phyloP scores from a whole-genome alignment of 2,329 filamentous ascomycete species.

The Mycosphaerelloides madeirae region DNA sequence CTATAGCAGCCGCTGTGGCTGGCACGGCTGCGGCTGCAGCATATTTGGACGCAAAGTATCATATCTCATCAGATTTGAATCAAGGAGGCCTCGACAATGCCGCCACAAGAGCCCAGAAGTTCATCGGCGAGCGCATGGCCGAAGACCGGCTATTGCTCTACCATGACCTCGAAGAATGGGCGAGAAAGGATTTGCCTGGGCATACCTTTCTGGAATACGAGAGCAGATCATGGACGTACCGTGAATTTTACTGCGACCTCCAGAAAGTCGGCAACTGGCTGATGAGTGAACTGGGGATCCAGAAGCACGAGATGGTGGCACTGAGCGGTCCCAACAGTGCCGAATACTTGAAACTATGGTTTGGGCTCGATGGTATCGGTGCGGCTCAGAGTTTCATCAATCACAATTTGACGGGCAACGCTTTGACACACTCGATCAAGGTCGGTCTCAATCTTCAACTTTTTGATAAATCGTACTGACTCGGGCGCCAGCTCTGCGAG shows the following conservation, averaged over 20 bases:
- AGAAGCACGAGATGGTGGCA: slow-evolving; percentile 31
- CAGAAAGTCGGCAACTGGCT: slow-evolving; percentile 73
- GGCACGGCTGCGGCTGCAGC: slow-evolving; percentile 33
- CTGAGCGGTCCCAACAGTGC: slow-evolving; percentile 32
- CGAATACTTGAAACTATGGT: slow-evolving; percentile 32
- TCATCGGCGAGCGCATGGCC: slow-evolving; percentile 17
- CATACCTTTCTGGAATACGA: slow-evolving; percentile 27
- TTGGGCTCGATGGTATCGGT: slow-evolving; percentile 57
- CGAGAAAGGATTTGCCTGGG: slow-evolving; percentile 16
- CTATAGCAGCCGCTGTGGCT: slow-evolving; percentile 24
- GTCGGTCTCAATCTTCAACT: slow-evolving; percentile 15
- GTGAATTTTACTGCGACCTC: slow-evolving; percentile 62
- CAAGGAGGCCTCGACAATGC: slow-evolving; percentile 21
- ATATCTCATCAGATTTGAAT: slow-evolving; percentile 58
- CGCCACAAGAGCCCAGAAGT: slow-evolving; percentile 19
- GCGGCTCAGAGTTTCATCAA: slow-evolving; percentile 31
- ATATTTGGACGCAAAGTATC: slow-evolving; percentile 66
- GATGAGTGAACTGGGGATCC: slow-evolving; percentile 49
- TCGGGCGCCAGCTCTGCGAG: slow-evolving; percentile 19
- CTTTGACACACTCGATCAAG: slow-evolving; percentile 34
- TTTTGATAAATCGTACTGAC: neutral
- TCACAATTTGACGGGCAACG: slow-evolving; percentile 31
- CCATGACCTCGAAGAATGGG: slow-evolving; percentile 25
- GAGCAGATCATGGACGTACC: slow-evolving; percentile 60
- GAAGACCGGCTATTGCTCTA: slow-evolving; percentile 22